A percentile compares a stretch with the other conserved stretches of the same genome.
These are phyloP conservation scores for Triticum monococcum DNA, from an alignment of 176 grass and related monocot genomes.

Conservation along the genomic window DNA sequence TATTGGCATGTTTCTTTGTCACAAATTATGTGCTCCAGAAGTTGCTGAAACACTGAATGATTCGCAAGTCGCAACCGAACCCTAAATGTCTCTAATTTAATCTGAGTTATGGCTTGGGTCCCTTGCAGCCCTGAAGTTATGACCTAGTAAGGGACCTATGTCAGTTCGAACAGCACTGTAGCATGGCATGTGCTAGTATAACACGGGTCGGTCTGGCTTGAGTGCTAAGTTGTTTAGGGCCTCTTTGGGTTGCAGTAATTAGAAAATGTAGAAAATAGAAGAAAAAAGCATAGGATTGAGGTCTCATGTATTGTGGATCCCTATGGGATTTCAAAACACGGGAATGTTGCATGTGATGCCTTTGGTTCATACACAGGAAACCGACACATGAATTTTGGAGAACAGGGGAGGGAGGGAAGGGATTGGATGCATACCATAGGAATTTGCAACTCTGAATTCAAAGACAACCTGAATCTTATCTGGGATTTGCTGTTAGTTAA, in stretches of 20 bases:
- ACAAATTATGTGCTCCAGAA: neutral
- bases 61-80: neutral
- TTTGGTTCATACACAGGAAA: neutral
- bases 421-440: neutral
- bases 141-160: neutral
- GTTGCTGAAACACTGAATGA: neutral
- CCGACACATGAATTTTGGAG: neutral
- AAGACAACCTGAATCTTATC: neutral
- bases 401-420: neutral
- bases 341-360: neutral
- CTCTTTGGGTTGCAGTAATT: neutral
- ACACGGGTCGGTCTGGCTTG: neutral
- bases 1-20: constrained; percentile 5
- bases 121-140: neutral
- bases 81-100: neutral
- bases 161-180: neutral
- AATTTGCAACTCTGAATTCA: neutral
- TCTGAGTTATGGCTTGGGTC: neutral
- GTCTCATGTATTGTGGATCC: neutral
- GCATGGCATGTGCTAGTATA: neutral
- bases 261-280: neutral
- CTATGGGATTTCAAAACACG: neutral
- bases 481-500: neutral
- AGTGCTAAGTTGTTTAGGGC: neutral
- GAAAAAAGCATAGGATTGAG: neutral